Evolutionary conservation across 768 basidiomycete species (phyloP).

Genomic region (Kondoa malvinella): DNA sequence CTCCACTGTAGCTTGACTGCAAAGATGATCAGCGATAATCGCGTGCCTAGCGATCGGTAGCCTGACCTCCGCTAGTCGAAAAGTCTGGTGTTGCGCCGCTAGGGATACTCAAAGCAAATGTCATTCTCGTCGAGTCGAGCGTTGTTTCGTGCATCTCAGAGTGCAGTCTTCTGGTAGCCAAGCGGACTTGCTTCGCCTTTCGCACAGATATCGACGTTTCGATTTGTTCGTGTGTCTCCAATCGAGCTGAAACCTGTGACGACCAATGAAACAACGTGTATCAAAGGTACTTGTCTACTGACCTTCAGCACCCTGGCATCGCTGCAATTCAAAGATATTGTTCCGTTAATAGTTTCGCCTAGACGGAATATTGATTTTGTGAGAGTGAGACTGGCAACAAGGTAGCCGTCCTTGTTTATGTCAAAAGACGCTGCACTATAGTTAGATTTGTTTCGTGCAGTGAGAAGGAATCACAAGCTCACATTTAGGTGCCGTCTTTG

Average conservation of each 20-base stretch:
- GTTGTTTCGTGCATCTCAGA: slow-evolving; percentile 72
- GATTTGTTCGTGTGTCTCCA: slow-evolving; percentile 68
- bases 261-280: neutral
- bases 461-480: slow-evolving; percentile 27
- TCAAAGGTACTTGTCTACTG: slow-evolving; percentile 23
- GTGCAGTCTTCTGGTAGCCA: slow-evolving; percentile 51
- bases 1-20: slow-evolving; percentile 79
- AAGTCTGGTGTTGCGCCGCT: slow-evolving; percentile 80
- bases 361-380: slow-evolving; percentile 78
- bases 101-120: slow-evolving; percentile 81
- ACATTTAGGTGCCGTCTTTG: slow-evolving; percentile 79
- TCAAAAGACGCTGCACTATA: slow-evolving; percentile 61
- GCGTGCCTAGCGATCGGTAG: slow-evolving; percentile 9
- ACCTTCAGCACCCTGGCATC: slow-evolving; percentile 71
- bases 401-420: slow-evolving; percentile 78
- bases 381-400: slow-evolving; percentile 78
- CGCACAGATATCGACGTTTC: slow-evolving; percentile 46
- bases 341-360: slow-evolving; percentile 78
- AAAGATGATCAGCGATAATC: slow-evolving; percentile 16
- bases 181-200: slow-evolving; percentile 27
- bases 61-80: slow-evolving; percentile 42
- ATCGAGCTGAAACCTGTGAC: slow-evolving; percentile 59
- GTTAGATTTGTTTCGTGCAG: neutral
- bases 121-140: slow-evolving; percentile 55
- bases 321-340: slow-evolving; percentile 68